Evolutionary conservation across 176 grass and related monocot genomes (phyloP).

Genomic region (Carex cristatella): DNA sequence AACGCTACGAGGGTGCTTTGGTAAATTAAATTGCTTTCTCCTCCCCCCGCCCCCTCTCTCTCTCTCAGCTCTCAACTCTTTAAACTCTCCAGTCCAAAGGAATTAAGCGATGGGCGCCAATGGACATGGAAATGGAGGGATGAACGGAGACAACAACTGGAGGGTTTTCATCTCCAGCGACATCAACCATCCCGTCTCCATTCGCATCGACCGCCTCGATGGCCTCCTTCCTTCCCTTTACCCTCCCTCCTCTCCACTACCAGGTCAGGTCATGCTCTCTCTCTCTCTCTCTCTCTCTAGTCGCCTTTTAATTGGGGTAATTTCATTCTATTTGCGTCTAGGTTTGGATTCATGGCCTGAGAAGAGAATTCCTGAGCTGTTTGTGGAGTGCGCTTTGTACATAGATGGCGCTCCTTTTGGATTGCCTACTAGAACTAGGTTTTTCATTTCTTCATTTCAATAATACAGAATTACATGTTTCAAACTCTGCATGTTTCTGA

Average conservation of each 20-base stretch:
- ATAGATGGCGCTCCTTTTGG: slow-evolving; percentile 80
- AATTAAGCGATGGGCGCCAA: neutral
- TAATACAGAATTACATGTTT: neutral
- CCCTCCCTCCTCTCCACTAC: neutral
- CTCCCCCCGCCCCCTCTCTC: too few relatives aligned
- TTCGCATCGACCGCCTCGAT: slow-evolving; percentile 49
- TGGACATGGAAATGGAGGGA: neutral
- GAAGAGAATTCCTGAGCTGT: slow-evolving; percentile 48
- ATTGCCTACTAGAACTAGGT: slow-evolving; percentile 66
- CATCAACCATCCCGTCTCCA: slow-evolving; percentile 77
- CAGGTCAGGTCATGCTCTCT: too few relatives aligned
- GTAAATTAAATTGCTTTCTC: neutral
- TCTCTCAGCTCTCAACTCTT: neutral
- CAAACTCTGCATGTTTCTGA: too few relatives aligned
- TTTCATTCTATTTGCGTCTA: neutral
- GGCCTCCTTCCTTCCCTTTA: slow-evolving; percentile 38
- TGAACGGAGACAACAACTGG: slow-evolving; percentile 23
- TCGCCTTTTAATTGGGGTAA: too few relatives aligned
- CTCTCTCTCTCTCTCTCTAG: too few relatives aligned
- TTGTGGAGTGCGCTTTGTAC: slow-evolving; percentile 72
- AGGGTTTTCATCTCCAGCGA: slow-evolving; percentile 91
- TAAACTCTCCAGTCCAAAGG: neutral
- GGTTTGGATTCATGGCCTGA: neutral
- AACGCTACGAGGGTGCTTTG: too few relatives aligned
- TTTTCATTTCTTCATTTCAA: neutral